Base-by-base conservation (phyloP, 78 protist genomes). In the Blattamonas nauphoetae region DNA sequence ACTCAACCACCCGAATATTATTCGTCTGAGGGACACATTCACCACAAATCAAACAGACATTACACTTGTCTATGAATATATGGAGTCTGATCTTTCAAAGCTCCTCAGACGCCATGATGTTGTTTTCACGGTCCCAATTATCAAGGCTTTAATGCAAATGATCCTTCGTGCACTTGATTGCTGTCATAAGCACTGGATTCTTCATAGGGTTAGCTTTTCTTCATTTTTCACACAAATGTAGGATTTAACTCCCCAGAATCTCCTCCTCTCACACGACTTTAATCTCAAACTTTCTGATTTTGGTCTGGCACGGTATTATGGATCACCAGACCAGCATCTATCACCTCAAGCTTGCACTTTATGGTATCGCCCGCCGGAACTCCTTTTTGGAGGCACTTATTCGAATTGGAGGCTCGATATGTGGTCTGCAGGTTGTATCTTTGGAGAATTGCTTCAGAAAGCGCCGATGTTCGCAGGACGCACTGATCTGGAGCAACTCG, bases 181-280 rank as follows among this genome's bases (percentile, higher is more conserved):
- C 11, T 79, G 86, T 1, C 89, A 87, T 84, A 32, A 0, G 2
- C 71, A 21, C 35, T 4, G 1, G 1, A 44, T 89, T 4, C 35
- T 89, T 21, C 91, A 89, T 33, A 82, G 91, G 43, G 71, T 55
- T 55, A 29, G 71, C 71, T 55, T 55, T 55, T 55, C 21, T 55
- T 21, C 11, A 55, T 55, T 11, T 55, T 29, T 55, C 21, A 11
- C 11, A 29, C 38, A 55, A 11, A 21, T 55, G 21, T 55, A 55
- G 71, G 91, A 89, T 45, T 38, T 89, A 21, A 89, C 81, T 86
- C 91, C 91, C 2, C 85, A 77, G 1, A 89, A 89, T 84, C 45
- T 84, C 1, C 85, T 89, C 33, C 33, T 89, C 32, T 3, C 1
- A 0, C 6, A 45, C 1, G 41, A 0, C 1, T 43, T 45, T 36